Percentiles rank a stretch among this genome's conserved stretches.
phyloP scores from a whole-genome alignment of 768 basidiomycete species.

The Termitomyces titanicus region DNA sequence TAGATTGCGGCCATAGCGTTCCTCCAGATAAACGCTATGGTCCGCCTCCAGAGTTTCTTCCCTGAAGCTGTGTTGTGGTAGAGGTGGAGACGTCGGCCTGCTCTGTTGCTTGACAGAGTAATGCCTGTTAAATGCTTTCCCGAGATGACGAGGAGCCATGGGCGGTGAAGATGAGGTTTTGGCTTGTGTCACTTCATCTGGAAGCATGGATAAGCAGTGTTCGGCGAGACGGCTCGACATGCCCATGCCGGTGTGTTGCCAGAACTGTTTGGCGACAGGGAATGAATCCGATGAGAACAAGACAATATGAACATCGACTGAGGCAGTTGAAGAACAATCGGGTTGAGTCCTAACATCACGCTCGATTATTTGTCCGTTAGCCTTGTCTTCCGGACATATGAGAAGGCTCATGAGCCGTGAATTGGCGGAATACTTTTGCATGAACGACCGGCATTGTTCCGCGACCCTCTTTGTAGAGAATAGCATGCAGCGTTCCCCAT shows the following conservation, averaged over 20 bases:
- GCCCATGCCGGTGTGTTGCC: slow-evolving; percentile 93
- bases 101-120: slow-evolving; percentile 42
- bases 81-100: slow-evolving; percentile 4
- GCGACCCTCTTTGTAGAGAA: slow-evolving; percentile 74
- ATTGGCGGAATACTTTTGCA: slow-evolving; percentile 49
- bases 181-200: slow-evolving; percentile 33
- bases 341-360: slow-evolving; percentile 22
- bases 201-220: slow-evolving; percentile 69
- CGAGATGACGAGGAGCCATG: slow-evolving; percentile 25
- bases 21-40: slow-evolving; percentile 79
- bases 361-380: slow-evolving; percentile 22
- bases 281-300: slow-evolving; percentile 65
- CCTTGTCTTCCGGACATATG: slow-evolving; percentile 58
- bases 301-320: slow-evolving; percentile 75
- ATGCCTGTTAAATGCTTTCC: slow-evolving; percentile 53
- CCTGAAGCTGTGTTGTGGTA: slow-evolving; percentile 4
- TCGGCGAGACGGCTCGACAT: slow-evolving; percentile 88
- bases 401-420: slow-evolving; percentile 66
- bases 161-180: slow-evolving; percentile 24
- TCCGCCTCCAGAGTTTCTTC: slow-evolving; percentile 57
- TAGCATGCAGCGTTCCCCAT: slow-evolving; percentile 74
- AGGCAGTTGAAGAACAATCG: slow-evolving; percentile 18
- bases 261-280: slow-evolving; percentile 81
- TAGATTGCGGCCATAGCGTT: slow-evolving; percentile 91
- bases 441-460: slow-evolving; percentile 71